These are phyloP conservation scores for Escallonia herrerae DNA, from an alignment of 129 eudicot genomes.

Conservation along the genomic window DNA sequence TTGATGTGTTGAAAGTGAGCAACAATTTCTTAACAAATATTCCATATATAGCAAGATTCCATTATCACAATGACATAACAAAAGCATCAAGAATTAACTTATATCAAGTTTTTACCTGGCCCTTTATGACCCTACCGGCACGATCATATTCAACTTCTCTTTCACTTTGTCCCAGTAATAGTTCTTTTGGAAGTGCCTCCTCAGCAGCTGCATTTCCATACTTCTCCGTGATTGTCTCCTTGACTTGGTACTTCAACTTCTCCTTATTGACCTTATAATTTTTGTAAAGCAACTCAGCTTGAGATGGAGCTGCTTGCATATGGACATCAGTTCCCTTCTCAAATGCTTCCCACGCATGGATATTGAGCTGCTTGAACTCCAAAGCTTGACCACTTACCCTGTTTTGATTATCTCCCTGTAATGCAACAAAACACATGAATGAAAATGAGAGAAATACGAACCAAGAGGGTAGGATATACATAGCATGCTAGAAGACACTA, in stretches of 20 bases:
- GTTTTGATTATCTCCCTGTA: conserved; percentile 69
- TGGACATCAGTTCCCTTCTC: conserved; percentile 86
- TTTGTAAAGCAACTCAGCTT: conserved; percentile 67
- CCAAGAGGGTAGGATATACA: not conserved
- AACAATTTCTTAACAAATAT: no score
- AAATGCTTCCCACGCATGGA: conserved; percentile 36
- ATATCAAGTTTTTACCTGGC: conserved; percentile 35
- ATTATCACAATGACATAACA: no score
- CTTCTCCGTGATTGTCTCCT: conserved; percentile 60
- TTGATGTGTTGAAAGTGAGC: no score
- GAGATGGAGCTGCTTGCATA: conserved; percentile 93
- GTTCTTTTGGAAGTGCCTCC: conserved; percentile 65
- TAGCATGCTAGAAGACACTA: conserved; percentile 18
- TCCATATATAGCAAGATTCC: no score
- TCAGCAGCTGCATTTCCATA: conserved; percentile 82
- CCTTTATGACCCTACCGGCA: conserved; percentile 79
- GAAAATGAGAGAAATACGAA: not conserved
- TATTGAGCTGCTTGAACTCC: conserved; percentile 60
- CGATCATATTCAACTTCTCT: conserved; percentile 85
- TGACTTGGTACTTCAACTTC: conserved; percentile 55
- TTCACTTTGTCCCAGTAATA: conserved; percentile 73
- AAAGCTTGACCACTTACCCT: conserved; percentile 83
- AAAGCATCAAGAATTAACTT: conserved; percentile 9
- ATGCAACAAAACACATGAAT: not conserved
- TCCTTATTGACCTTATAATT: conserved; percentile 62